These are phyloP conservation scores for Rhizophagus sp. DNA, from an alignment of 192 early-diverging fungal genomes.

Conservation along the genomic window DNA sequence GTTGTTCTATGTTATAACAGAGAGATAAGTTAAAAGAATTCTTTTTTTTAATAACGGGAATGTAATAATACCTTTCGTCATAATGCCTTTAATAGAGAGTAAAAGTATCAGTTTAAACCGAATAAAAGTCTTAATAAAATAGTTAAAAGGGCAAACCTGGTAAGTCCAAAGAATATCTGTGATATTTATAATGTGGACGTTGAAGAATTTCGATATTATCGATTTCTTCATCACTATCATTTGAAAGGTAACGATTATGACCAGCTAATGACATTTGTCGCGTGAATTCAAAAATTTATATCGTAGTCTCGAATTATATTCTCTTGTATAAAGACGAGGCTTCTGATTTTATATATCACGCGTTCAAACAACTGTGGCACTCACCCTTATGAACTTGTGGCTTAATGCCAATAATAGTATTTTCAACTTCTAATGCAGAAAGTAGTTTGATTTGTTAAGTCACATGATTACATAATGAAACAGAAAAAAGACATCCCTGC, in stretches of 20 bases:
- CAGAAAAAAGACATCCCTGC: too few relatives aligned
- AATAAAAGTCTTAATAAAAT: neutral
- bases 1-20: neutral
- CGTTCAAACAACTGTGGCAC: too few relatives aligned
- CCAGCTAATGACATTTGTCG: neutral
- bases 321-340: too few relatives aligned
- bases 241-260: neutral
- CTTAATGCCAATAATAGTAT: too few relatives aligned
- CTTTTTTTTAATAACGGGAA: neutral
- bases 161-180: constrained; percentile 20
- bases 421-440: too few relatives aligned
- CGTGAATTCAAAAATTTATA: neutral
- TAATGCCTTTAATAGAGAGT: neutral
- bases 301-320: too few relatives aligned
- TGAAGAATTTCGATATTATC: neutral
- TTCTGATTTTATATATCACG: too few relatives aligned
- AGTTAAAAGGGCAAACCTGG: constrained; percentile 8
- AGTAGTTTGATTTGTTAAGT: too few relatives aligned
- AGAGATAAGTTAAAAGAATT: too few relatives aligned
- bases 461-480: too few relatives aligned
- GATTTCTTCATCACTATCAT: neutral
- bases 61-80: neutral
- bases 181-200: neutral
- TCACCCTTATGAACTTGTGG: too few relatives aligned
- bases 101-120: too few relatives aligned